phyloP scores from a whole-genome alignment of 2,329 filamentous ascomycete genomes.

The Lomentospora prolificans region DNA sequence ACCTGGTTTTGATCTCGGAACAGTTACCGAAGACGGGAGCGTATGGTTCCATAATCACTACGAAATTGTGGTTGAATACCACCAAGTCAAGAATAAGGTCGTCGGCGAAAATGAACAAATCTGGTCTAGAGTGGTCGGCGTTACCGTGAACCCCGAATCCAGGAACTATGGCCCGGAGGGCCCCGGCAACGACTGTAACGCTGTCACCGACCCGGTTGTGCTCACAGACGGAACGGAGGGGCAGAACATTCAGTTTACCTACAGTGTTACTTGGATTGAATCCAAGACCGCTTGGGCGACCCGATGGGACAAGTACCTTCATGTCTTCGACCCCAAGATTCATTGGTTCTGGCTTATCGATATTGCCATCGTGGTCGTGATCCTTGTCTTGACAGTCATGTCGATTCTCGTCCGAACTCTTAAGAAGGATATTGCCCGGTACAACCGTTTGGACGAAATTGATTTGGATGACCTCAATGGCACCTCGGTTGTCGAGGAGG shows the following conservation, averaged over 20 bases:
- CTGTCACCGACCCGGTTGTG: conserved; percentile 45
- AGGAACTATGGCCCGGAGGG: conserved; percentile 39
- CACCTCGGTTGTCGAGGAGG: conserved; percentile 70
- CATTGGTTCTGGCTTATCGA: conserved; percentile 99
- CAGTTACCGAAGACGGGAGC: conserved; percentile 41
- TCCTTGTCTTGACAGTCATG: conserved; percentile 81
- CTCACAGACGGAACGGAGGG: conserved; percentile 48
- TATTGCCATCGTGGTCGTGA: conserved; percentile 87
- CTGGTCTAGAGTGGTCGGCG: conserved; percentile 67
- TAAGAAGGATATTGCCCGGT: conserved; percentile 90
- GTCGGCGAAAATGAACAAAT: conserved; percentile 53
- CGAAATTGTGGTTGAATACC: conserved; percentile 88
- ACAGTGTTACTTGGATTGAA: conserved; percentile 81
- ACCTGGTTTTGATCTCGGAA: conserved; percentile 77
- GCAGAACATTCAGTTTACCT: conserved; percentile 69
- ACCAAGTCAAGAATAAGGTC: conserved; percentile 48
- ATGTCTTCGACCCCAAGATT: conserved; percentile 95
- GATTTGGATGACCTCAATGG: conserved; percentile 82
- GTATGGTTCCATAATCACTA: conserved; percentile 84
- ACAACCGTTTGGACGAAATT: conserved; percentile 89
- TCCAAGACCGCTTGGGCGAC: conserved; percentile 89
- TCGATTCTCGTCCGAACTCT: conserved; percentile 85
- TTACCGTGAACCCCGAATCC: conserved; percentile 77
- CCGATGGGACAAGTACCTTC: conserved; percentile 96
- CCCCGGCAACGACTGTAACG: conserved; percentile 53